phyloP scores from a whole-genome alignment of 768 basidiomycete species.

The Mycena epipterygia region DNA sequence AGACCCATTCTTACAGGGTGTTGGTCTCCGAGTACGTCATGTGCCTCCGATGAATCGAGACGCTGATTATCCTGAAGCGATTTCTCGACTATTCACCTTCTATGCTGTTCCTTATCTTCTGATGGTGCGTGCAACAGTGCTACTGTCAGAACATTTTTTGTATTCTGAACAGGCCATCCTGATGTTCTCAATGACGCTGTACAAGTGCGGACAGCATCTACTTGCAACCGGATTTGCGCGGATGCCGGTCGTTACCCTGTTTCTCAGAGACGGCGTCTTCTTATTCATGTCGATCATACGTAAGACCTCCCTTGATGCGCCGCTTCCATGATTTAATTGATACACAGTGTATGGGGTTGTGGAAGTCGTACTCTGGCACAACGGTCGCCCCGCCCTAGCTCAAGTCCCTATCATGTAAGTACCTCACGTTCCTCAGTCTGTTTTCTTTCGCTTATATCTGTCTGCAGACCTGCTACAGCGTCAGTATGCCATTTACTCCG shows the following conservation, averaged over 20 bases:
- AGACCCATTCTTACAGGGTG: not conserved
- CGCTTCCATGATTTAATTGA: not conserved
- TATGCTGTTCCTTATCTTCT: not conserved
- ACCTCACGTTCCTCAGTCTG: not conserved
- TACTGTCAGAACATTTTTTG: no score
- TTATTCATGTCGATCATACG: not conserved
- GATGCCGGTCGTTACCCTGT: conserved; percentile 1
- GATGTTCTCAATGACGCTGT: conserved; percentile 7
- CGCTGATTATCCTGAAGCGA: not conserved
- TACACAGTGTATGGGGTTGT: not conserved
- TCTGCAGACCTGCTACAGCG: not conserved
- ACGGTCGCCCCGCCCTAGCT: conserved; percentile 1
- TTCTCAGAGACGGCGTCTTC: conserved; percentile 13
- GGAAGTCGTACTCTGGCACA: conserved; percentile 8
- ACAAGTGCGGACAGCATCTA: not conserved
- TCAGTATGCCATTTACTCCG: not conserved
- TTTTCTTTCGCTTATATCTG: not conserved
- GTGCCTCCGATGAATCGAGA: not conserved
- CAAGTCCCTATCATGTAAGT: conserved; percentile 7
- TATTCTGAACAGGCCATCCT: not conserved
- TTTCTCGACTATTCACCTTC: conserved; percentile 8
- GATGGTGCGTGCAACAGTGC: not conserved
- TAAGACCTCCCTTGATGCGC: not conserved
- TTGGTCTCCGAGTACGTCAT: not conserved
- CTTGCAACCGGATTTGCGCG: not conserved